Percentiles rank a stretch among this genome's conserved stretches.
Evolutionary conservation across 2,329 filamentous ascomycete genomes (phyloP).

Genomic region (Thermoascus crustaceus): DNA sequence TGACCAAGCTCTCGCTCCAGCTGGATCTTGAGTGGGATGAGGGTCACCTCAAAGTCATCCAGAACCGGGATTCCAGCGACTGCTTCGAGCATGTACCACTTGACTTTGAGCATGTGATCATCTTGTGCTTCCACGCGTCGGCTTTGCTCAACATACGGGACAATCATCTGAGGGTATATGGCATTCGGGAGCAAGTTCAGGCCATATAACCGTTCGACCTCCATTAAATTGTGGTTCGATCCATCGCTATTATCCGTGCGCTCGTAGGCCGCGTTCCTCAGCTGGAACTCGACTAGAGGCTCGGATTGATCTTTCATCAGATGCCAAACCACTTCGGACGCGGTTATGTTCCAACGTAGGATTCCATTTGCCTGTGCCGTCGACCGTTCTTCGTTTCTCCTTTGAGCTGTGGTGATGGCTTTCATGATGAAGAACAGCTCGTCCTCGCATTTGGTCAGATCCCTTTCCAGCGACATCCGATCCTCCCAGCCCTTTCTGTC

Average conservation of each 20-base stretch:
- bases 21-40: constrained; percentile 90
- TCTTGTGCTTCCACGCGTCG: constrained; percentile 47
- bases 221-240: constrained; percentile 86
- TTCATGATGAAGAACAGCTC: constrained; percentile 99
- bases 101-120: constrained; percentile 83
- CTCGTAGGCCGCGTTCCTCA: constrained; percentile 85
- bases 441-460: constrained; percentile 82
- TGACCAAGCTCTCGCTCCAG: constrained; percentile 88
- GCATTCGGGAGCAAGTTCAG: constrained; percentile 85
- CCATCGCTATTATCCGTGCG: constrained; percentile 95
- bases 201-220: constrained; percentile 79
- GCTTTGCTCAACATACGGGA: constrained; percentile 69
- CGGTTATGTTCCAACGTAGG: constrained; percentile 87
- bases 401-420: constrained; percentile 91
- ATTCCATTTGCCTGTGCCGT: constrained; percentile 67
- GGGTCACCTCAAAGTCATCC: constrained; percentile 89
- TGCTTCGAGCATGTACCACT: constrained; percentile 97
- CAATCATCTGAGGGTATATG: constrained; percentile 92
- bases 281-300: constrained; percentile 84
- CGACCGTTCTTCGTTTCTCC: constrained; percentile 65
- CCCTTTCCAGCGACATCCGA: constrained; percentile 76
- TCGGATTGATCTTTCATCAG: constrained; percentile 79
- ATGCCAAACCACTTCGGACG: constrained; percentile 94
- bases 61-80: constrained; percentile 96
- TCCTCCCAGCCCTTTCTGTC: constrained; percentile 90